These are phyloP conservation scores for Saccharomycopsis sp. DNA, from an alignment of 805 yeast species.

Conservation along the genomic window DNA sequence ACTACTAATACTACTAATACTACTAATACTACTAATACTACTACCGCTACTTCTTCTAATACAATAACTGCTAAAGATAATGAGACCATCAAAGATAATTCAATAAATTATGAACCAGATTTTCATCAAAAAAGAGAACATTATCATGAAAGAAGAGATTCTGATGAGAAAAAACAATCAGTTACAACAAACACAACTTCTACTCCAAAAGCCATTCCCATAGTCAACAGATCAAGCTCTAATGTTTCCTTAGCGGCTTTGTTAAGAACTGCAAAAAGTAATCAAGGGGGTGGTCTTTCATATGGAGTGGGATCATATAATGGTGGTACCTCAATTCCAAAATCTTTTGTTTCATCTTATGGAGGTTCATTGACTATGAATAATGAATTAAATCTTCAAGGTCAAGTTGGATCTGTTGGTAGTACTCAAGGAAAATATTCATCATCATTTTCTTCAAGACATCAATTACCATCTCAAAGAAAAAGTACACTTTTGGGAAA, in stretches of 20 bases:
- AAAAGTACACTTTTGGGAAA: slow-evolving; percentile 25
- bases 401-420: slow-evolving; percentile 29
- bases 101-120: no score
- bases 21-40: no score
- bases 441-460: slow-evolving; percentile 64
- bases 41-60: no score
- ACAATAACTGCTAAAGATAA: no score
- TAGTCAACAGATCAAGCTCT: slow-evolving; percentile 35
- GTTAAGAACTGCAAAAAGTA: slow-evolving; percentile 27
- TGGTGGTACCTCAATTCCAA: slow-evolving; percentile 24
- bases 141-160: no score
- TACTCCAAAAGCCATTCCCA: slow-evolving; percentile 24
- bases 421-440: slow-evolving; percentile 48
- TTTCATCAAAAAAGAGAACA: no score
- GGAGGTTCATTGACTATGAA: slow-evolving; percentile 17
- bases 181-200: background rate
- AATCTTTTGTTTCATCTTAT: slow-evolving; percentile 34
- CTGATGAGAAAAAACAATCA: background rate
- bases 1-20: no score
- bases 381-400: no score
- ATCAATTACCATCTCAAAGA: slow-evolving; percentile 23
- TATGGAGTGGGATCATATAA: no score
- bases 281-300: no score
- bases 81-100: no score
- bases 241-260: slow-evolving; percentile 45